phyloP scores from a whole-genome alignment of 768 basidiomycete species.

The Leccinum arenicola region DNA sequence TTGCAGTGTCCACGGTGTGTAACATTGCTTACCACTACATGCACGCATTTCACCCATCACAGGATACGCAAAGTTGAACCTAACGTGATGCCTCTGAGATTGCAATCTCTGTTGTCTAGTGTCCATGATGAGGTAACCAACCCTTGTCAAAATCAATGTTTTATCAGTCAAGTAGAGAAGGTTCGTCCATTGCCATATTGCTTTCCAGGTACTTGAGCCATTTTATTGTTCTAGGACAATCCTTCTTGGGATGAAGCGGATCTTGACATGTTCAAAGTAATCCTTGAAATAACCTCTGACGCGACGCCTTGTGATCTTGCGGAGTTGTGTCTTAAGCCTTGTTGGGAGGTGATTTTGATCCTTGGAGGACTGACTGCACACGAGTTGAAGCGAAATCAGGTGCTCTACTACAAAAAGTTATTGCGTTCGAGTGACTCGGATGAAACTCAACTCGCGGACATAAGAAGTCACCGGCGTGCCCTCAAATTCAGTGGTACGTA shows the following conservation, averaged over 20 bases:
- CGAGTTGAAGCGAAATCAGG: constrained; percentile 17
- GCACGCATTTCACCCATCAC: constrained; percentile 18
- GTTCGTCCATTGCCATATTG: constrained; percentile 10
- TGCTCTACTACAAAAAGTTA: constrained; percentile 20
- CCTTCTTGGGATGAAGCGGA: constrained; percentile 41
- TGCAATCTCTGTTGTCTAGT: neutral
- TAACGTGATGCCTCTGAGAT: constrained; percentile 16
- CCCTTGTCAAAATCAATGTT: constrained; percentile 31
- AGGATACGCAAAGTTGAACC: constrained; percentile 19
- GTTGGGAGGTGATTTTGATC: constrained; percentile 46
- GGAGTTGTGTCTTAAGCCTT: constrained; percentile 53
- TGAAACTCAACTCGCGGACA: neutral
- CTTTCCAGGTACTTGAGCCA: neutral
- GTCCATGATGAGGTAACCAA: constrained; percentile 4
- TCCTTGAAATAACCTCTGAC: constrained; percentile 45
- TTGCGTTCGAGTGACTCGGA: constrained; percentile 4
- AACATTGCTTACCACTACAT: neutral
- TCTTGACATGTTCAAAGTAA: constrained; percentile 35
- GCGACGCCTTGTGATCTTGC: constrained; percentile 53
- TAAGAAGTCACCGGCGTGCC: constrained; percentile 8
- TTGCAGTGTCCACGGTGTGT: constrained; percentile 49
- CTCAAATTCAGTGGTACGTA: constrained; percentile 22
- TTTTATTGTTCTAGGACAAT: constrained; percentile 10
- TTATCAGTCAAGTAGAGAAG: constrained; percentile 15
- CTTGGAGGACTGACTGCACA: neutral